These are phyloP conservation scores for Phytopythium montanum DNA, from an alignment of 352 stramenopile genomes.

Conservation along the genomic window DNA sequence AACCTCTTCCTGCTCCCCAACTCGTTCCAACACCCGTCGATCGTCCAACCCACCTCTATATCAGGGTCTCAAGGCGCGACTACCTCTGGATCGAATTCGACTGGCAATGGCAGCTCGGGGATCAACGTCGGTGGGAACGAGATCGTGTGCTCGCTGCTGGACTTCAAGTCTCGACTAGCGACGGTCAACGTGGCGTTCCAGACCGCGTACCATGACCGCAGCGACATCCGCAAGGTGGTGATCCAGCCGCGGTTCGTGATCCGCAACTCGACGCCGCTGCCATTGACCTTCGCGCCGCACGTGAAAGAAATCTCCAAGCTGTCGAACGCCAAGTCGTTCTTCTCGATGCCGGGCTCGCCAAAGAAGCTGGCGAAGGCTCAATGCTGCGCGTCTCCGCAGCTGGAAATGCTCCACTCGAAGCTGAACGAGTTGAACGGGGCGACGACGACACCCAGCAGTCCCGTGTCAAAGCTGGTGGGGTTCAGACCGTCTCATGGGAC, in stretches of 20 bases:
- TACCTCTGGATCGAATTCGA: background rate
- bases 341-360: conserved; percentile 35
- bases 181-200: conserved; percentile 66
- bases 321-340: conserved; percentile 61
- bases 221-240: conserved; percentile 48
- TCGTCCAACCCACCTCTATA: background rate
- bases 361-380: conserved; percentile 33
- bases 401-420: conserved; percentile 74
- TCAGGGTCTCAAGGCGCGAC: background rate
- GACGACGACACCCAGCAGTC: conserved; percentile 22
- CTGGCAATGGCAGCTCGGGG: conserved; percentile 15
- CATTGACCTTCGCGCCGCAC: conserved; percentile 50
- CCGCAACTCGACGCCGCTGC: conserved; percentile 50
- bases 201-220: conserved; percentile 37
- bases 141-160: conserved; percentile 45
- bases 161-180: conserved; percentile 53
- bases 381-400: conserved; percentile 54
- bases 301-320: conserved; percentile 48
- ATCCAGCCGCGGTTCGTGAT: conserved; percentile 67
- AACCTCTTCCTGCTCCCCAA: conserved; percentile 59
- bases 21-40: conserved; percentile 12
- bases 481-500: background rate
- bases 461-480: background rate
- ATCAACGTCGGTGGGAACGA: conserved; percentile 13
- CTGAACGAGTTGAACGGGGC: conserved; percentile 53